Evolutionary conservation across 257 asterid genomes (phyloP), one percentile per base, ranked within the genome.

Genomic region (Solanum pennellii): DNA sequence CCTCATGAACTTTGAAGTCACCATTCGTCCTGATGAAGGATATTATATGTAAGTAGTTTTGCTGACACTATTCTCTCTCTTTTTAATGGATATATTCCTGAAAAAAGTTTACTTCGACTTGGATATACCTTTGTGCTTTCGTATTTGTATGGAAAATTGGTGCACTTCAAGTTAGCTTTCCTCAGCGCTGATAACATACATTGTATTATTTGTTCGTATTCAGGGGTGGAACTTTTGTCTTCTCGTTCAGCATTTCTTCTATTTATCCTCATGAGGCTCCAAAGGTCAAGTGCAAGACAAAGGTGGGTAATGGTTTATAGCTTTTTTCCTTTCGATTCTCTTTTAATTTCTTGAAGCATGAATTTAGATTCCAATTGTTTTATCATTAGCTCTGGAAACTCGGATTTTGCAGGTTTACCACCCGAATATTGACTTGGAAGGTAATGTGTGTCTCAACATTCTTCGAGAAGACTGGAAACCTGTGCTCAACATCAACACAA

Each of bases 381-480:
- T 20, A 45, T 47, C 52, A 71, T 62, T 42, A 44, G 62, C 59
- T 14, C 87, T 9, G 16, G 60, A 62, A 83, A 86, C 87, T 29
- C 39, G 45, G 68, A 73, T 75, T 10, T 90, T 86, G 60, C 94
- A 97, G 98, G 98, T 97, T 29, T 97, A 95, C 92, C 99, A 97
- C 91, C 99, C 98, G 75, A 97, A 97, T 86, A 97, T 97, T 27
- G 99, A 97, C 92, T 88, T 95, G 89, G 99, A 97, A 87, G 99
- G 99, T 89, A 97, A 95, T 89, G 98, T 97, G 27, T 97, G 99
- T 92, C 93, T 97, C 82, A 97, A 97, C 96, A 95, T 97, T 92
- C 99, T 95, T 79, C 95, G 99, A 27, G 99, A 97, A 91, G 99
- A 97, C 89, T 97, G 99, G 99, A 97, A 97, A 86, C 99, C 99